Base-by-base conservation (phyloP, 2,329 filamentous ascomycete genomes). In the Trichoderma lentiforme region DNA sequence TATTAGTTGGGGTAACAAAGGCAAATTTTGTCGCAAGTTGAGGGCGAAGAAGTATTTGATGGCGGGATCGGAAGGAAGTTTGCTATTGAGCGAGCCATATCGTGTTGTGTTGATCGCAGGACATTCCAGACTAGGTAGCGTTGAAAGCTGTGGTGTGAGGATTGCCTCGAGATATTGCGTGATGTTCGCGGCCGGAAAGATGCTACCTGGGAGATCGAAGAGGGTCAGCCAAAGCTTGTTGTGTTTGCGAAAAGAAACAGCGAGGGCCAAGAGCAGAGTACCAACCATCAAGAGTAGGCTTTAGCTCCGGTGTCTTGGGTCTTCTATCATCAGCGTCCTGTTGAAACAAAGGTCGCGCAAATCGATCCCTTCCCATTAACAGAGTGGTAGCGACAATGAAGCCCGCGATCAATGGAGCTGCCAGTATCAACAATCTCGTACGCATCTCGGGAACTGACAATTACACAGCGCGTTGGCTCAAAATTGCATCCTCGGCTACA, bases 41-140 rank as follows among this genome's bases (percentile, higher is more conserved):
- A 89, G 78, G 1, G 86, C 86, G 71, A 89, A 87, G 76, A 86
- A 85, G 76, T 84, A 86, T 36, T 75, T 75, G 24, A 73, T 67
- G 26, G 71, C 71, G 32, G 63, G 21, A 21, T 65, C 21, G 8
- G 60, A 14, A 18, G 39, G 12, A 21, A 18, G 1, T 28, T 15
- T 5, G 72, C 36, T 24, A 63, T 74, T 58, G 4, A 80, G 75
- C 51, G 75, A 71, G 11, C 71, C 69, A 51, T 80, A 77, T 74
- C 75, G 36, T 21, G 72, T 32, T 21, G 32, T 58, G 47, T 74
- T 71, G 60, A 73, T 58, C 7, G 69, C 65, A 14, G 78, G 79
- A 34, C 79, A 81, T 12, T 74, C 60, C 0, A 80, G 56, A 2
- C 71, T 74, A 12, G 74, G 72, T 6, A 78, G 39, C 1, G 65